A percentile compares a stretch with the other conserved stretches of the same genome.
phyloP scores from a whole-genome alignment of 345 rosid genomes.

The Pelargonium nanum region DNA sequence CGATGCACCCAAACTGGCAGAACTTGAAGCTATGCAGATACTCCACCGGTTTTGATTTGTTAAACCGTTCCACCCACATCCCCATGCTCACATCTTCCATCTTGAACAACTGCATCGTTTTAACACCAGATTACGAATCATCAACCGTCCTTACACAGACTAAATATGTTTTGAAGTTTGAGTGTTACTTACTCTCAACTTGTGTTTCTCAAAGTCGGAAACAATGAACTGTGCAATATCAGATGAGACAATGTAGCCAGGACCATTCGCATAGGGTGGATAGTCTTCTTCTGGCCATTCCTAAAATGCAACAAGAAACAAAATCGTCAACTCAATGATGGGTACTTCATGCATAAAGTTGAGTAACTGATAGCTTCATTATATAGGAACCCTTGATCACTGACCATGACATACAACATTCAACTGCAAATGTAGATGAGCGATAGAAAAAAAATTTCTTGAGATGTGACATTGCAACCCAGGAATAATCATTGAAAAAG shows the following conservation, averaged over 20 bases:
- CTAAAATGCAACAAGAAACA: slow-evolving; percentile 21
- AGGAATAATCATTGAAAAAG: too few species aligned
- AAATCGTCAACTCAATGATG: not conserved
- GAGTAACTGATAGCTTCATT: not conserved
- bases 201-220: slow-evolving; percentile 65
- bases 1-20: slow-evolving; percentile 90
- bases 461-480: too few species aligned
- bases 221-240: slow-evolving; percentile 74
- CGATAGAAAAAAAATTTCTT: too few species aligned
- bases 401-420: not conserved
- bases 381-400: not conserved
- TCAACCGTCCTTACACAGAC: not conserved
- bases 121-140: slow-evolving; percentile 5
- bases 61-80: slow-evolving; percentile 96
- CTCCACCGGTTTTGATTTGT: slow-evolving; percentile 61
- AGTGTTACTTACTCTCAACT: slow-evolving; percentile 43
- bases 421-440: not conserved
- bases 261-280: slow-evolving; percentile 95
- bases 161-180: not conserved
- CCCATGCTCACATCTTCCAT: slow-evolving; percentile 99
- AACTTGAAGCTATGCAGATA: slow-evolving; percentile 72
- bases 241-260: slow-evolving; percentile 71
- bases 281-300: slow-evolving; percentile 97
- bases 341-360: not conserved
- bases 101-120: slow-evolving; percentile 61